Evolutionary conservation across 441 rosid species (phyloP), one percentile per base, ranked within the genome.

Genomic region (Raphanus hybrid): DNA sequence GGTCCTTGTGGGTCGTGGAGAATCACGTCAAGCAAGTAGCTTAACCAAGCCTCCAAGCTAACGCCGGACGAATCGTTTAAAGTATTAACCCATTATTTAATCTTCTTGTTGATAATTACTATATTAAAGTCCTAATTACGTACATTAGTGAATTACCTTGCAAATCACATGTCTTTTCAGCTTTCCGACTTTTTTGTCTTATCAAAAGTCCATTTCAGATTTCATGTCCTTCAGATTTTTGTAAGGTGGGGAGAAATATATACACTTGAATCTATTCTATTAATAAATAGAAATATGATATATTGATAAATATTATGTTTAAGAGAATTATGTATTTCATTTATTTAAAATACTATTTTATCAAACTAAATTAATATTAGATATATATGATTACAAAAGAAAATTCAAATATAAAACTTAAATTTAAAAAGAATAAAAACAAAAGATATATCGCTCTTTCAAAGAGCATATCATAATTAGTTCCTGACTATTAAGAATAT

Each of bases 1-100:
- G 86, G 90, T 85, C 85, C 62, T 78, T 67, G 82, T 84, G 83
- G 77, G 84, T 77, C 81, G 82, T 83, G 72, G 77, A 77, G 77
- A 81, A 82, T 90, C 92, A 88, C 93, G 87, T 87, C 87, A 82
- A 70, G 50, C 64, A 85, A 9, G 76, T 76, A 71, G 67, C 55
- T 77, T 81, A 78, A 81, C 85, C 76, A 34, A 58, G 61, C 39
- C 20, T 73, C 34, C 73, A 77, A 77, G 80, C 73, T 43, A 77
- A 71, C 73, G 73, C 41, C 43, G 55, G 41, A 79, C 78, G 66
- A 79, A 69, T 68, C 48, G 45, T 26, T 59, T 78, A 8, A 41
- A 41, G 37, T 27, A 27, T 6, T 59, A 20, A 65, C 20, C 27
- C 81, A 57, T 72, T 67, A 2, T 55, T 64, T 70, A 23, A 39